A percentile compares a stretch with the other conserved stretches of the same genome.
Conservation (phyloP, 2,329 filamentous ascomycete genomes). For the Fusarium xylarioides region DNA sequence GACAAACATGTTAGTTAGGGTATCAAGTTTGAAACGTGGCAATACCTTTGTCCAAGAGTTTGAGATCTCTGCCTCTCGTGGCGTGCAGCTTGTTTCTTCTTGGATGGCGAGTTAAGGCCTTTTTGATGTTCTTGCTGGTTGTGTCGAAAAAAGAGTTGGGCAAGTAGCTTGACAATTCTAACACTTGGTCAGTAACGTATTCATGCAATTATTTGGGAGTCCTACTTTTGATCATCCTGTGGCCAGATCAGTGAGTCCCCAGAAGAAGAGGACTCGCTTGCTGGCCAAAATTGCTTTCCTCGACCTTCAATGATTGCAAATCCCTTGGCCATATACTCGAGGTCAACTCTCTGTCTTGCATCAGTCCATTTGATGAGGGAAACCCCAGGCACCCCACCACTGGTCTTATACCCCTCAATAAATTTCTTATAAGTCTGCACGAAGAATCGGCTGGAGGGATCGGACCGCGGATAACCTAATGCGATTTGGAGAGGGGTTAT, state of each 20-base stretch:
- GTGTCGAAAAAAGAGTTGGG: background rate
- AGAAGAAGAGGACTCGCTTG: background rate
- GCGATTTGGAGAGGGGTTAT: background rate
- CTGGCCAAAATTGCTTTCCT: background rate
- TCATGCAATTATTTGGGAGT: accelerated
- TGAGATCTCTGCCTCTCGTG: background rate
- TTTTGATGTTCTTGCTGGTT: background rate
- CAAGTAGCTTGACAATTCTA: background rate
- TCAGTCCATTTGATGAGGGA: background rate
- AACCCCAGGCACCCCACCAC: background rate
- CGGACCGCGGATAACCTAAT: background rate
- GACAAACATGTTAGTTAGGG: background rate
- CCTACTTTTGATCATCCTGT: background rate
- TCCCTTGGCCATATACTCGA: background rate
- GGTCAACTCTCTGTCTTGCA: background rate
- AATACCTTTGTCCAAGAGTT: background rate
- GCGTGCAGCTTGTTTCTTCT: background rate
- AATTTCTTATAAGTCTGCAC: background rate
- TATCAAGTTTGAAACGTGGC: accelerated
- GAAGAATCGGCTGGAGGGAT: background rate
- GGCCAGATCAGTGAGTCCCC: background rate
- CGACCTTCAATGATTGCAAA: background rate
- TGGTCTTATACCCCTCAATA: background rate
- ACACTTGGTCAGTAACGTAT: background rate
- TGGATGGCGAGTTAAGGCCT: background rate